Percentiles rank a stretch among this genome's conserved stretches.
Conservation (phyloP, 768 basidiomycete genomes). For the Panellus pusillus region DNA sequence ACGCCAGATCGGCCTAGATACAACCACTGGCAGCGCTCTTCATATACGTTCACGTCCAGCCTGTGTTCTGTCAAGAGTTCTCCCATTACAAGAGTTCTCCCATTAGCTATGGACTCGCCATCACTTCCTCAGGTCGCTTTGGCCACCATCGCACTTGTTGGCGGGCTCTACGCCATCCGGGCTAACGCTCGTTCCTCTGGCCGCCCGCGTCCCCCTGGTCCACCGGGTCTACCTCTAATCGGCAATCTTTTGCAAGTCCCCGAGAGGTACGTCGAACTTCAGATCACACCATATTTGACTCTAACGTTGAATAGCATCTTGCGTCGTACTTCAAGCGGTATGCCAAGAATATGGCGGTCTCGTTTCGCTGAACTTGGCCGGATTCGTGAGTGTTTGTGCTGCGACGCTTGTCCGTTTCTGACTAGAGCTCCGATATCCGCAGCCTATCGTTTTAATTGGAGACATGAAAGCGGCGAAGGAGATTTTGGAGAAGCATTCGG, state of each 20-base stretch:
- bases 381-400: not conserved
- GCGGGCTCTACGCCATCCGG: not conserved
- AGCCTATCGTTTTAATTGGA: not conserved
- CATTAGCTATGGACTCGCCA: not conserved
- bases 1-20: too few relatives aligned
- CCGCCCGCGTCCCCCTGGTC: not conserved
- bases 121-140: not conserved
- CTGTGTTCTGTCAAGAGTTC: too few relatives aligned
- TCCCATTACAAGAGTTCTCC: too few relatives aligned
- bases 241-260: not conserved
- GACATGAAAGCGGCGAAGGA: not conserved
- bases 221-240: not conserved
- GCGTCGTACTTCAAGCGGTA: not conserved
- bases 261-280: not conserved
- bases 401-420: not conserved
- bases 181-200: not conserved
- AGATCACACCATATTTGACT: not conserved
- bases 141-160: not conserved
- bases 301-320: not conserved
- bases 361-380: not conserved
- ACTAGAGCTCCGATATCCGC: not conserved
- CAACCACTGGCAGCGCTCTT: too few relatives aligned
- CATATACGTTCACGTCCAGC: too few relatives aligned
- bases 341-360: not conserved
- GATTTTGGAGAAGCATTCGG: not conserved